phyloP scores from a whole-genome alignment of 768 basidiomycete species.

The Mrakia frigida region DNA sequence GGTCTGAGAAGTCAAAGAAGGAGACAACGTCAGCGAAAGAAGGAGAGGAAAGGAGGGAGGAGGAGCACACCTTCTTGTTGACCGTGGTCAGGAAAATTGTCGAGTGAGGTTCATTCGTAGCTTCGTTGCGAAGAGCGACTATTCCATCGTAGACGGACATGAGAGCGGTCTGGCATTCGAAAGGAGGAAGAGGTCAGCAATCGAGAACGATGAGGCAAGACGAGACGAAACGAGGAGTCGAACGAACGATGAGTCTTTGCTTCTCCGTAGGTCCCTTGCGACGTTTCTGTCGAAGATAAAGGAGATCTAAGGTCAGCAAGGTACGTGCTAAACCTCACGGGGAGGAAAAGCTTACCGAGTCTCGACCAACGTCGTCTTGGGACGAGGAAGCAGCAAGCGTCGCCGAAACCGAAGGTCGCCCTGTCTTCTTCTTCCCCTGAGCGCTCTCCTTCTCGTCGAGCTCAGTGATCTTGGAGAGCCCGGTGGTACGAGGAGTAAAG shows the following conservation, averaged over 20 bases:
- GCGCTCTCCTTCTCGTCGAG: constrained; percentile 65
- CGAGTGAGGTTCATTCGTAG: constrained; percentile 39
- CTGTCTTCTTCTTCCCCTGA: constrained; percentile 36
- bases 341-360: constrained; percentile 49
- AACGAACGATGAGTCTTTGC: not conserved
- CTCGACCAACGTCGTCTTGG: constrained; percentile 36
- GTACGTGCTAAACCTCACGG: no score
- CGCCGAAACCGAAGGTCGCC: constrained; percentile 55
- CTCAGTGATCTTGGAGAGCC: constrained; percentile 13
- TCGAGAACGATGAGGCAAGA: constrained; percentile 17
- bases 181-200: not conserved
- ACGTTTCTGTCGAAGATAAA: constrained; percentile 36
- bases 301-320: no score
- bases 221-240: no score
- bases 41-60: not conserved
- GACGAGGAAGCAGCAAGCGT: constrained; percentile 67
- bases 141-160: constrained; percentile 38
- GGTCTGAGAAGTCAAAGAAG: constrained; percentile 50
- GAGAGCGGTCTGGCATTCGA: constrained; percentile 34
- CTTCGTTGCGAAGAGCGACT: constrained; percentile 36
- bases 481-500: constrained; percentile 35
- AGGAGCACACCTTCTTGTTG: constrained; percentile 44
- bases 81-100: constrained; percentile 42
- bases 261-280: constrained; percentile 35
- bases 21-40: constrained; percentile 28